phyloP scores from a whole-genome alignment of 306 rosid genomes.

The Dicorynia guianensis region DNA sequence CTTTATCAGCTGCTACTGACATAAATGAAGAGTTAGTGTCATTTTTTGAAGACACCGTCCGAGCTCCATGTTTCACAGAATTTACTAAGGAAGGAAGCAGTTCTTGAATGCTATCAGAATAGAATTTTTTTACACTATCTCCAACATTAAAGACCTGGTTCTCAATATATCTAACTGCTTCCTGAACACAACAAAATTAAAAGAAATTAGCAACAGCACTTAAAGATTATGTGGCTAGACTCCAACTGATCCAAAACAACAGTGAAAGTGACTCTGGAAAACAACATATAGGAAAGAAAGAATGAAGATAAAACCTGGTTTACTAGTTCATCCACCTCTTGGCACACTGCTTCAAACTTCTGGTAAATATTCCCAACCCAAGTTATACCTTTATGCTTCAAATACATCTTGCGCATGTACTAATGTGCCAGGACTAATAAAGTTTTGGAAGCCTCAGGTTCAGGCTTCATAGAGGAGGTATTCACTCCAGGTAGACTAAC shows the following conservation, averaged over 20 bases:
- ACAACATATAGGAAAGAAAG: conserved; percentile 25
- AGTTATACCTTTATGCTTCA: conserved; percentile 51
- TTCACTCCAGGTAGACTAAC: conserved; percentile 23
- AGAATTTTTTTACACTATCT: conserved; percentile 69
- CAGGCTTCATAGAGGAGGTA: background rate
- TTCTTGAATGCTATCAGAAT: conserved; percentile 71
- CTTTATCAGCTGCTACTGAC: conserved; percentile 18
- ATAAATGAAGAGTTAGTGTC: conserved; percentile 33
- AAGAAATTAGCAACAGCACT: conserved; percentile 22
- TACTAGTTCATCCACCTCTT: conserved; percentile 76
- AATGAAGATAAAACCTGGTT: conserved; percentile 60
- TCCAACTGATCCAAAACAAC: conserved; percentile 12
- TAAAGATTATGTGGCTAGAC: conserved; percentile 10
- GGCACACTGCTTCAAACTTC: conserved; percentile 84
- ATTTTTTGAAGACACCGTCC: conserved; percentile 30
- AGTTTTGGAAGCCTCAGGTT: conserved; percentile 14
- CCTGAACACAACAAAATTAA: conserved; percentile 55
- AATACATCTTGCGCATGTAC: conserved; percentile 59
- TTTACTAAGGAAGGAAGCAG: conserved; percentile 51
- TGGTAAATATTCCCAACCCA: conserved; percentile 85
- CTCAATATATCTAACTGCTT: conserved; percentile 74
- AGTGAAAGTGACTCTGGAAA: conserved; percentile 7
- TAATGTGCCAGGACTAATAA: background rate
- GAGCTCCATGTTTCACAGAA: conserved; percentile 48
- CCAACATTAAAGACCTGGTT: conserved; percentile 74